phyloP scores from a whole-genome alignment of 371 early-diverging fungal species.

The Rhizopus delemar region DNA sequence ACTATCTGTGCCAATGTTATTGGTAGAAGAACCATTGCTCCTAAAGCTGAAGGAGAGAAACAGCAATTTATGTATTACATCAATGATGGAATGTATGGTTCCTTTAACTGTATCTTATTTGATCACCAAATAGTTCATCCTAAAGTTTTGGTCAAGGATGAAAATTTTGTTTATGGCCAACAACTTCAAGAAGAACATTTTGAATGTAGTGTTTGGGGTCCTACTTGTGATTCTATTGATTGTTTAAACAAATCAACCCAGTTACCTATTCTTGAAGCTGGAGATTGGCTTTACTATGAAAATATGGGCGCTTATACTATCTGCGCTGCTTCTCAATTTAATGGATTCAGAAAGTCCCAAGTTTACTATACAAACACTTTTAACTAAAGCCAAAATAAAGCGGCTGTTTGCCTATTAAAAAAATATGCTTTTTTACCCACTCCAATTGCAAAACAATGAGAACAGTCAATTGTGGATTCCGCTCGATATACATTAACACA shows the following conservation, averaged over 20 bases:
- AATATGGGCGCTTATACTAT: conserved; percentile 97
- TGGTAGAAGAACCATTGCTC: conserved; percentile 77
- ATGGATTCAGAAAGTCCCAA: conserved; percentile 85
- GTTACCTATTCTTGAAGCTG: conserved; percentile 86
- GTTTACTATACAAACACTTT: conserved; percentile 86
- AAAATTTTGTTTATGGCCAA: conserved; percentile 48
- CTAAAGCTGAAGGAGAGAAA: conserved; percentile 43
- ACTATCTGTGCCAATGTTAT: conserved; percentile 89
- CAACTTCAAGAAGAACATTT: conserved; percentile 32
- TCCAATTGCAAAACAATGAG: too few species aligned
- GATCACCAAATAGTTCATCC: conserved; percentile 88
- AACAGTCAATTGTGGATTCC: too few species aligned
- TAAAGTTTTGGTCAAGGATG: conserved; percentile 42
- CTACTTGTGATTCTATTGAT: conserved; percentile 98
- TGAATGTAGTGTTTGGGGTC: conserved; percentile 90
- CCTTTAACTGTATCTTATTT: conserved; percentile 97
- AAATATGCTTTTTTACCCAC: too few species aligned
- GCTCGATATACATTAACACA: too few species aligned
- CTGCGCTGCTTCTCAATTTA: conserved; percentile 86
- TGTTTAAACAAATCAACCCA: conserved; percentile 71
- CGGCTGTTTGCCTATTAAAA: too few species aligned
- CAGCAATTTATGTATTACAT: conserved; percentile 92
- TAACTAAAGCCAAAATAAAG: conserved; percentile 6
- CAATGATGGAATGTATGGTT: conserved; percentile 97
- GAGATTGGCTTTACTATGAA: conserved; percentile 96